Evolutionary conservation across 140 eudicot species (phyloP), one percentile per base, ranked within the genome.

Genomic region (Ambrosia hybrid): DNA sequence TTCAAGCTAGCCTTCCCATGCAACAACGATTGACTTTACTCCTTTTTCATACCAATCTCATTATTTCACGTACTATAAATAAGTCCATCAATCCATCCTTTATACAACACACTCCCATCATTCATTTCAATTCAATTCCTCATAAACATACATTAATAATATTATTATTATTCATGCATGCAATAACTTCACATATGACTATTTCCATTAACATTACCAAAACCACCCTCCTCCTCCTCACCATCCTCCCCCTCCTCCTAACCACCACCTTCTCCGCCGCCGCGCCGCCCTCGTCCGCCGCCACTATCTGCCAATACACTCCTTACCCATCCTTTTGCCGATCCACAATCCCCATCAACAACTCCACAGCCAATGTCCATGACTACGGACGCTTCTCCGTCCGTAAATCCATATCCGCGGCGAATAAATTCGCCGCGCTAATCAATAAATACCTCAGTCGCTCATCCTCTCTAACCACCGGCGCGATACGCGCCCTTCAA

Each of bases 331-430:
- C 85, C 7, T 81, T 76, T 65, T 91, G 97, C 76, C 85, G 76
- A 53, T 71, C 87, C 3, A n/a, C 78, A 9, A 91, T 86, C 36
- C 88, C 87, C 13, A 71, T 71, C 69, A 68, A 45, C 79, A 81
- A 83, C 75, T 70, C 81, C 43, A 67, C 89, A 3, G 85, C 91
- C 78, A 84, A 75, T 76, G 85, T 86, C 69, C 73, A 89, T 68
- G 91, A 89, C 73, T 91, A 79, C 57, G 84, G 89, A 2, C 84
- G 89, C 12, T 79, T 84, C 56, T 91, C 96, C 13, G 78, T 91
- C 60, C 83, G 80, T 2, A 84, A 84, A 73, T 91, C 97, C 76
- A 52, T 86, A 6, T 88, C 89, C 4, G 11, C 85, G 0, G 91
- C 96, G 11, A 11, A 37, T 6, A 85, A 85, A 26, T 91, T 91